Evolutionary conservation across 805 yeast species (phyloP).

Genomic region (Metschnikowia baotianmanensis): DNA sequence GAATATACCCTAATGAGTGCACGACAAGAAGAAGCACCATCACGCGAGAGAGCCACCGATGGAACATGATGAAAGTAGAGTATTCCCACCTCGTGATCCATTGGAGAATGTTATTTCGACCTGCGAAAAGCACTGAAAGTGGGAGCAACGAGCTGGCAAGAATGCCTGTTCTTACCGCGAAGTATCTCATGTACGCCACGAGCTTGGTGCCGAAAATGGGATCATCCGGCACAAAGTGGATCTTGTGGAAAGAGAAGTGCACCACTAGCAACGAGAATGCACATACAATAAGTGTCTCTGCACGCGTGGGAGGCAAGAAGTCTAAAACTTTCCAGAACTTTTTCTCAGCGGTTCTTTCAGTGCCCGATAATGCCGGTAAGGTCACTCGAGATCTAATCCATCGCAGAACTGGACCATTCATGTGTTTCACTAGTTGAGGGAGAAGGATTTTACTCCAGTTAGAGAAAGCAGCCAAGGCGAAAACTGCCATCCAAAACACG

Average conservation of each 20-base stretch:
- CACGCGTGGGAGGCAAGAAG: slow-evolving; percentile 25
- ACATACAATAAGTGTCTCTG: slow-evolving; percentile 13
- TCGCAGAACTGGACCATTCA: slow-evolving; percentile 32
- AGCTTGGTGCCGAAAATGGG: slow-evolving; percentile 20
- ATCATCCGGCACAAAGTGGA: slow-evolving; percentile 15
- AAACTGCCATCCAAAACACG: slow-evolving; percentile 32
- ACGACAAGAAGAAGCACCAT: slow-evolving; percentile 39
- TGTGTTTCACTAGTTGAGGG: slow-evolving; percentile 19
- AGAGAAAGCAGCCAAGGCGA: slow-evolving; percentile 23
- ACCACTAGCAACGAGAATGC: slow-evolving; percentile 7
- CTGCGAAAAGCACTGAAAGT: slow-evolving; percentile 18
- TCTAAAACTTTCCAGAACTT: slow-evolving; percentile 23
- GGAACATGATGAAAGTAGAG: slow-evolving; percentile 54
- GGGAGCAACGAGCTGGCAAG: slow-evolving; percentile 19
- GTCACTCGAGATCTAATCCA: slow-evolving; percentile 33
- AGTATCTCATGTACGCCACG: slow-evolving; percentile 36
- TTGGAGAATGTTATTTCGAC: slow-evolving; percentile 27
- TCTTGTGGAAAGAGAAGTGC: slow-evolving; percentile 4
- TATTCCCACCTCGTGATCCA: slow-evolving; percentile 38
- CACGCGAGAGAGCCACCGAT: slow-evolving; percentile 55
- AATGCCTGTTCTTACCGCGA: slow-evolving; percentile 29
- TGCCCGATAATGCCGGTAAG: slow-evolving; percentile 39
- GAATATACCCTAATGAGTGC: slow-evolving; percentile 32
- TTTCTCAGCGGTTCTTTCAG: slow-evolving; percentile 28
- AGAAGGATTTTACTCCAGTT: slow-evolving; percentile 35